Conservation (phyloP, 116 monocot genomes). For the Phalaenopsis hybrid region DNA sequence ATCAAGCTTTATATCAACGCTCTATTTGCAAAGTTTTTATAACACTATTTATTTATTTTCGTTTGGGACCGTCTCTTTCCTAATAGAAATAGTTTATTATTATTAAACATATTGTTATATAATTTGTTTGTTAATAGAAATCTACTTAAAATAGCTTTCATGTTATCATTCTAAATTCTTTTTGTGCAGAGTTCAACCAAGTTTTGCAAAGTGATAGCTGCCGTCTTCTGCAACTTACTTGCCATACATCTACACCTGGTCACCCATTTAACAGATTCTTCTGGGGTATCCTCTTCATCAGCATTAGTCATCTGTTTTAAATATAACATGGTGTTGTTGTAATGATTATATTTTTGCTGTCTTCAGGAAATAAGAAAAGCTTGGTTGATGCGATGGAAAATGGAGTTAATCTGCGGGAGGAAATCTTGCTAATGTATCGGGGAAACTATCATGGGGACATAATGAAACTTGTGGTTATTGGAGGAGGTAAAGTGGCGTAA, state of each 20-base stretch:
- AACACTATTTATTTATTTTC: constrained; percentile 5
- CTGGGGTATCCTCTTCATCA: constrained; percentile 67
- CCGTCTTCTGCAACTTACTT: constrained; percentile 80
- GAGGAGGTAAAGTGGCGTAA: constrained; percentile 62
- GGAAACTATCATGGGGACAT: constrained; percentile 78
- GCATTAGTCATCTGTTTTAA: constrained; percentile 1
- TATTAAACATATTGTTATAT: too few species aligned
- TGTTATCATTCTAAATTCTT: neutral
- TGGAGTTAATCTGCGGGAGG: constrained; percentile 84
- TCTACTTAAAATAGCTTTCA: constrained; percentile 6
- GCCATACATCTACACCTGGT: constrained; percentile 53
- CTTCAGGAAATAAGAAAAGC: constrained; percentile 90
- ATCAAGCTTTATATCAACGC: neutral
- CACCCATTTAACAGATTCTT: constrained; percentile 90
- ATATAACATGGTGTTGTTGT: constrained; percentile 1
- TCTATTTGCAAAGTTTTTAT: neutral
- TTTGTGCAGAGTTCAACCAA: constrained; percentile 78
- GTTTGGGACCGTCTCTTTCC: constrained; percentile 7
- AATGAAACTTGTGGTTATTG: constrained; percentile 94
- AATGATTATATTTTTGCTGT: constrained; percentile 2
- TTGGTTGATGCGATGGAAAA: constrained; percentile 78
- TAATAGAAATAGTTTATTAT: neutral
- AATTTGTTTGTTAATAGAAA: neutral
- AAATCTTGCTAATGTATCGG: constrained; percentile 64
- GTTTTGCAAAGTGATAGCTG: constrained; percentile 87